Evolutionary conservation across 345 rosid species (phyloP).

Genomic region (Conringia planisiliqua): DNA sequence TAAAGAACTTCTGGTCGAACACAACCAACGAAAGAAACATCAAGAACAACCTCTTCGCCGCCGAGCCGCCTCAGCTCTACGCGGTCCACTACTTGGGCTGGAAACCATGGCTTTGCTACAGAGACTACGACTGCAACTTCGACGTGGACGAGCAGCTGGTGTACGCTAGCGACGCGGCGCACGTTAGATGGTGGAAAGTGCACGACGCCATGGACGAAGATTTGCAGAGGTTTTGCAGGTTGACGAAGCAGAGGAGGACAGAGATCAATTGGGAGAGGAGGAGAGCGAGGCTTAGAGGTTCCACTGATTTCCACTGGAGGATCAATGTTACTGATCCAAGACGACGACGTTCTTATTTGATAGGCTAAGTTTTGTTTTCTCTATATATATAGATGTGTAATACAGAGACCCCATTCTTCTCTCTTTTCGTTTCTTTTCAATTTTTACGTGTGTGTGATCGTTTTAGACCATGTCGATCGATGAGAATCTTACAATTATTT

Average conservation of each 20-base stretch:
- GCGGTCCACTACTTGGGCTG: conserved; percentile 75
- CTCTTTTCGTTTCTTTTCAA: not conserved
- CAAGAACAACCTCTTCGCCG: conserved; percentile 68
- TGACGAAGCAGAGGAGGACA: conserved; percentile 58
- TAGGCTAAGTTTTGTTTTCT: conserved; percentile 18
- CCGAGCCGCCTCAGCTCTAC: conserved; percentile 77
- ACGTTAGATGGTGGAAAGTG: conserved; percentile 78
- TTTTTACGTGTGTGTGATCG: not conserved
- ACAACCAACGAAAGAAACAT: conserved; percentile 55
- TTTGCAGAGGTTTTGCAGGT: conserved; percentile 63
- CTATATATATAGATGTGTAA: not conserved
- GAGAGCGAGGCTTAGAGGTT: conserved; percentile 48
- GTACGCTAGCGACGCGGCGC: conserved; percentile 90
- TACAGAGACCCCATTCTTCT: not conserved
- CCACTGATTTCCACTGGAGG: conserved; percentile 65
- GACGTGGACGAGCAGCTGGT: conserved; percentile 52
- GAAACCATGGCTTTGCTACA: conserved; percentile 90
- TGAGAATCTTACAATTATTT: conserved; percentile 9
- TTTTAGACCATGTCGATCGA: not conserved
- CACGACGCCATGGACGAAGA: conserved; percentile 63
- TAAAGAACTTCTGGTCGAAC: conserved; percentile 92
- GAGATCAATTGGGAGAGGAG: conserved; percentile 78
- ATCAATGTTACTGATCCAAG: conserved; percentile 75
- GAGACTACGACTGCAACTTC: conserved; percentile 94
- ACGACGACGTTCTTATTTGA: conserved; percentile 42